These are phyloP conservation scores for Mucor mucedo DNA, from an alignment of 371 early-diverging fungal genomes.

Conservation along the genomic window DNA sequence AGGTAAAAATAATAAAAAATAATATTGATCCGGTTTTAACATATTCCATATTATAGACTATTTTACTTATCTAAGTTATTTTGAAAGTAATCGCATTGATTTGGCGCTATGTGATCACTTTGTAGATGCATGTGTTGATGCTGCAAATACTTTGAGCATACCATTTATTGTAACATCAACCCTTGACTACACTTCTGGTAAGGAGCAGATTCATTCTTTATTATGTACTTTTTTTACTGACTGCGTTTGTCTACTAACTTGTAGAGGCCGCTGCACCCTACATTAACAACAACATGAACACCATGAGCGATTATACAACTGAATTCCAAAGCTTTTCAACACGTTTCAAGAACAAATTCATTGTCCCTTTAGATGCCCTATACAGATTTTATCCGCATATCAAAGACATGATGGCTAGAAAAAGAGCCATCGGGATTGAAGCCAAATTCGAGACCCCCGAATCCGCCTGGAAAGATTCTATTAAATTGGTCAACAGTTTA, in stretches of 20 bases:
- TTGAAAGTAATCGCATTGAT: conserved; percentile 7
- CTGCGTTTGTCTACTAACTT: not conserved
- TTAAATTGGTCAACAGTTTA: conserved; percentile 32
- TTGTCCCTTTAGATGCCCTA: not conserved
- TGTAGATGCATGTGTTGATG: conserved; percentile 12
- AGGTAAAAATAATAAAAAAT: conserved; percentile 1
- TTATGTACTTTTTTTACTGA: not conserved
- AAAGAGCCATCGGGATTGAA: not conserved
- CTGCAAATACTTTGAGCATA: conserved; percentile 4
- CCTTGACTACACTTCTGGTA: conserved; percentile 12
- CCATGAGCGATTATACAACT: not conserved
- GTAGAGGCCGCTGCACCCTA: conserved; percentile 14
- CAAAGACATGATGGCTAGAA: conserved; percentile 4
- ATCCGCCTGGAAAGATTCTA: conserved; percentile 9
- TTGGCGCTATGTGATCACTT: conserved; percentile 22
- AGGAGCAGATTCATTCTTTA: too few species aligned
- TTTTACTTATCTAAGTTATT: not conserved
- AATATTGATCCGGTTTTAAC: not conserved
- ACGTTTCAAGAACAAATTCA: conserved; percentile 3
- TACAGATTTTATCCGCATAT: not conserved
- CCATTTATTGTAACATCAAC: conserved; percentile 16
- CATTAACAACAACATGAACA: conserved; percentile 3
- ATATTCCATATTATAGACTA: not conserved
- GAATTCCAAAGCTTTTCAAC: conserved; percentile 8
- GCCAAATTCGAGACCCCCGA: not conserved